Evolutionary conservation across 2,329 filamentous ascomycete species (phyloP).

Genomic region (Hortaea sp.): DNA sequence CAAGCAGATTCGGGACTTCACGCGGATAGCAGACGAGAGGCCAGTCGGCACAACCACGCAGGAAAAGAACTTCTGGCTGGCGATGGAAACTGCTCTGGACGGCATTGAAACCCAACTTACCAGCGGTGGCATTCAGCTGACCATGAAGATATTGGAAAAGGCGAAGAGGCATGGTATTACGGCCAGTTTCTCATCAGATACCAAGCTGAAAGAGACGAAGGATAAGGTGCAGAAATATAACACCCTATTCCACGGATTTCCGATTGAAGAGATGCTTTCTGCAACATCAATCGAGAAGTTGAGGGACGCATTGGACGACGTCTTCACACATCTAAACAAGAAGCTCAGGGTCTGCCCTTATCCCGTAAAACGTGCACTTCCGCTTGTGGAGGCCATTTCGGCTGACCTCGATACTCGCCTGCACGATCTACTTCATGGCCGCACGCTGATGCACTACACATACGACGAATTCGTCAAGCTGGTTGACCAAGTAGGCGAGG

Average conservation of each 20-base stretch:
- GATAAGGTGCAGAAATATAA: conserved; percentile 98
- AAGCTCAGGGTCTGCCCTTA: conserved; percentile 96
- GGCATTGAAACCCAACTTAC: conserved; percentile 81
- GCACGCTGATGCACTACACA: conserved; percentile 80
- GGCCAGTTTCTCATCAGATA: conserved; percentile 92
- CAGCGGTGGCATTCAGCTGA: conserved; percentile 80
- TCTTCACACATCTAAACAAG: conserved; percentile 94
- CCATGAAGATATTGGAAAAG: conserved; percentile 88
- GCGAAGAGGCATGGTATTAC: conserved; percentile 97
- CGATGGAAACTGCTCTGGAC: conserved; percentile 89
- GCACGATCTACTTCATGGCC: conserved; percentile 75
- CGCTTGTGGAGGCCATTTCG: conserved; percentile 94
- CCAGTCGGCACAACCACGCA: conserved; percentile 73
- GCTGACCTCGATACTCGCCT: conserved; percentile 80
- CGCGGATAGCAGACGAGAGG: conserved; percentile 83
- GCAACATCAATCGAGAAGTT: conserved; percentile 83
- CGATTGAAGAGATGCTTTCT: conserved; percentile 85
- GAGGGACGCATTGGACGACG: conserved; percentile 76
- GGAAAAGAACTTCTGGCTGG: conserved; percentile 98
- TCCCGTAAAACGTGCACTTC: conserved; percentile 79
- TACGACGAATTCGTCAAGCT: conserved; percentile 81
- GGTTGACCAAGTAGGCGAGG: conserved; percentile 72
- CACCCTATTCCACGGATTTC: conserved; percentile 96
- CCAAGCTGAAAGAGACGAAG: conserved; percentile 87
- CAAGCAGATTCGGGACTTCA: conserved; percentile 94